A percentile compares a stretch with the other conserved stretches of the same genome.
These are phyloP conservation scores for Fusarium nurragi DNA, from an alignment of 2,329 filamentous ascomycete species.

Conservation along the genomic window DNA sequence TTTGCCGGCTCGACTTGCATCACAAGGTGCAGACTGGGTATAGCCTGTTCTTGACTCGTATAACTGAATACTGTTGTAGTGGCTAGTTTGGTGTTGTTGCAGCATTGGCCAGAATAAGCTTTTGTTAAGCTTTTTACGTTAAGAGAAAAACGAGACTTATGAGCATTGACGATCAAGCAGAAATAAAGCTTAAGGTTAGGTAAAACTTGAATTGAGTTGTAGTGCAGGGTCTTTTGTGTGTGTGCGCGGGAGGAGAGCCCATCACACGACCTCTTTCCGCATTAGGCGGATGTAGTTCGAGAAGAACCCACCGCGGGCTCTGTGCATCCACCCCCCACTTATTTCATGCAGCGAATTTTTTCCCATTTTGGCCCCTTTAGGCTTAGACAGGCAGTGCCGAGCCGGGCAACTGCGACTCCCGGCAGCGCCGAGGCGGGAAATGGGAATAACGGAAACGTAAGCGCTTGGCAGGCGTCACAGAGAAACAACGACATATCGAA, in stretches of 20 bases:
- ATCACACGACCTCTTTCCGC: conserved; percentile 40
- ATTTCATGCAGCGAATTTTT: conserved; percentile 27
- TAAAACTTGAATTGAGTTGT: conserved; percentile 16
- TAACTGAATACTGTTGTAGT: background rate
- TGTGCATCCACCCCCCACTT: conserved; percentile 1
- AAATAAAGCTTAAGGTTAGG: background rate
- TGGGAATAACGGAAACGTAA: conserved; percentile 24
- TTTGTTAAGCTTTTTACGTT: conserved; percentile 4
- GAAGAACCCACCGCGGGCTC: background rate
- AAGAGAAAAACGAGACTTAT: background rate
- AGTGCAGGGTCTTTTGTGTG: conserved; percentile 3
- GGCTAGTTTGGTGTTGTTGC: background rate
- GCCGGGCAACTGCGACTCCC: conserved; percentile 26
- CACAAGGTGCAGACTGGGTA: background rate
- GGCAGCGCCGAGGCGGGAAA: conserved; percentile 34
- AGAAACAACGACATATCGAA: background rate
- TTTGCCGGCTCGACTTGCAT: background rate
- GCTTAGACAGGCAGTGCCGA: conserved; percentile 19
- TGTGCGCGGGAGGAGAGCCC: background rate
- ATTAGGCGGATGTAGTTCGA: conserved; percentile 29
- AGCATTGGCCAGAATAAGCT: conserved; percentile 8
- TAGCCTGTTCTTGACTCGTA: background rate
- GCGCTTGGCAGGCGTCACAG: conserved; percentile 21
- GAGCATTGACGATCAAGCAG: background rate
- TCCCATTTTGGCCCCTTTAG: conserved; percentile 7